Evolutionary conservation across 192 early-diverging fungal genomes (phyloP).

Genomic region (Chytriomyces sp.): DNA sequence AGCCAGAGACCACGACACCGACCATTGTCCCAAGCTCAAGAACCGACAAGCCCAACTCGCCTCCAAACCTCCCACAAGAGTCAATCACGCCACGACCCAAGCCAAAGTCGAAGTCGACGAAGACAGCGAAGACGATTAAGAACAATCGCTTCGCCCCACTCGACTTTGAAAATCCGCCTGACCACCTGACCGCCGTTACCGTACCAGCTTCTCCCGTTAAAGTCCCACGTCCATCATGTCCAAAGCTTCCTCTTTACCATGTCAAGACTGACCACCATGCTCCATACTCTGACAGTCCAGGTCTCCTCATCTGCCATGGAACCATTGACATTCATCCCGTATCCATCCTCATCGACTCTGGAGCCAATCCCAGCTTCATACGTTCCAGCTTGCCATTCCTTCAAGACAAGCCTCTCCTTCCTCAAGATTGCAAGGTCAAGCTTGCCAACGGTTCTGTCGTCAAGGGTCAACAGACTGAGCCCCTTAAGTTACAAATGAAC

Average conservation of each 20-base stretch:
- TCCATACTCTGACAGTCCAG: neutral
- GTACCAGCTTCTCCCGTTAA: no score
- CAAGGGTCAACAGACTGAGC: neutral
- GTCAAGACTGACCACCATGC: no score
- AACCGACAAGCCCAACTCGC: neutral
- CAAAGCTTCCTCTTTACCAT: neutral
- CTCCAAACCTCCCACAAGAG: neutral
- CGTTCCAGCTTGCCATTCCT: neutral
- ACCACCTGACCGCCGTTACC: no score
- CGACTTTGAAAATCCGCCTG: no score
- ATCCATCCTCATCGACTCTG: constrained; percentile 1
- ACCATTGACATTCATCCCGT: neutral
- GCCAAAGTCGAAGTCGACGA: no score
- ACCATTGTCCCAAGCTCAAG: neutral
- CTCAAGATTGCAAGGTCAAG: neutral
- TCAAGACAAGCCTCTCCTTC: neutral
- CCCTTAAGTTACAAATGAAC: no score
- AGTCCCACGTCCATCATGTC: no score
- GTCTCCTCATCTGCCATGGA: constrained; percentile 9
- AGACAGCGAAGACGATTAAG: no score
- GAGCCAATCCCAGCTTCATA: neutral
- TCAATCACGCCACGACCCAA: neutral
- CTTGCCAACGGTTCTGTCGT: neutral
- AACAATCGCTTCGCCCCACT: no score
- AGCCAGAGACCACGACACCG: neutral